Evolutionary conservation across 495 filamentous ascomycete species (phyloP), one percentile per base, ranked within the genome.

Genomic region (Pseudomonodictys pantanalensis): DNA sequence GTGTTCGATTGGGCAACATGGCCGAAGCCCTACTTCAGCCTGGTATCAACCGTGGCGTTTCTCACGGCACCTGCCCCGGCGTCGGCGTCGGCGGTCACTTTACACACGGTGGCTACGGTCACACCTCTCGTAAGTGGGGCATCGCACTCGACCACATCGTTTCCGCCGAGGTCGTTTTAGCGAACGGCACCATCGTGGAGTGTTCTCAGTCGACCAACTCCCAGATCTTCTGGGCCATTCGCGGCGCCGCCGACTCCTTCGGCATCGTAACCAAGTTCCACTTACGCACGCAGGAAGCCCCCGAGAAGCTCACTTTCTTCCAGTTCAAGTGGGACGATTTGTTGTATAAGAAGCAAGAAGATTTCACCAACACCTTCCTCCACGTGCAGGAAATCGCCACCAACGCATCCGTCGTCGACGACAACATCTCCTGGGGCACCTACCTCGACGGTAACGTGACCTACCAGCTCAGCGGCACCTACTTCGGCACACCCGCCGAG

Each of bases 61-160:
- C 87, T 0, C 88, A 88, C 60, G 87, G 85, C 17, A 82, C 81
- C 11, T 86, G 81, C 55, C 80, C 85, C 6, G 67, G 73, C n/a
- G 81, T 89, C 26, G 89, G 89, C 15, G 79, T 87, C 20, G 87
- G 84, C 22, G 89, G 89, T 4, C 89, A 92, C 68, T 78, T 81
- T 46, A 85, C 85, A 0, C 85, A 90, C 51, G 88, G 87, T 12
- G 88, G 88, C 5, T 82, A 78, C 39, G 88, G 87, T 0, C 75
- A 79, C 24, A 75, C 73, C 6, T 83, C 83, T 6, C 81, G 86
- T 20, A 77, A 80, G 29, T 88, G 80, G 76, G 88, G 88, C 17
- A 68, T 82, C 0, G 75, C 84, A 0, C 70, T 91, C 43, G 88
- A 91, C 62, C 78, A 78, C 30, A 78, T 91, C 44, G 54, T 82